These are phyloP conservation scores for Lodderomyces oxycetoniae DNA, from an alignment of 1,139 yeast genomes.

Conservation along the genomic window DNA sequence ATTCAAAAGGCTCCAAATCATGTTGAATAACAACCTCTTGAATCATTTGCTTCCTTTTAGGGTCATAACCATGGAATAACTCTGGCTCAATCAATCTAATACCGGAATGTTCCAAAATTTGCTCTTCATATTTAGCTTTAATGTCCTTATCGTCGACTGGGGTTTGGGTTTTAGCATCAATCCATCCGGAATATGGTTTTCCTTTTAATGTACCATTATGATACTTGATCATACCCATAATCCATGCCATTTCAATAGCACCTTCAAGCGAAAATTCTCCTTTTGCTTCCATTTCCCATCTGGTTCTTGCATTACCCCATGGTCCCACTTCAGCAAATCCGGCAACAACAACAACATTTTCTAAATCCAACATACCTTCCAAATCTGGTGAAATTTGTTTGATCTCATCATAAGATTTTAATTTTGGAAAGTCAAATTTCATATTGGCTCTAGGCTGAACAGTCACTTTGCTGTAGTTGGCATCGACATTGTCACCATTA, in stretches of 20 bases:
- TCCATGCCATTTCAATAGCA: constrained; percentile 99
- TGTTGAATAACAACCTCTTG: constrained; percentile 97
- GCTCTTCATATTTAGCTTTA: constrained; percentile 83
- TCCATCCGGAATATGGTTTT: constrained; percentile 88
- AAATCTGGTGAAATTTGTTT: constrained; percentile 68
- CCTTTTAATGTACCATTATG: constrained; percentile 92
- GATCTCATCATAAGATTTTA: constrained; percentile 72
- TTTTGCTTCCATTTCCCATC: constrained; percentile 98
- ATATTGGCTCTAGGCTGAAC: constrained; percentile 92
- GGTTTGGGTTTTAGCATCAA: constrained; percentile 85
- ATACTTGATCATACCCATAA: constrained; percentile 95
- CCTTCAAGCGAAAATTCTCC: constrained; percentile 99
- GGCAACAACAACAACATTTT: constrained; percentile 86
- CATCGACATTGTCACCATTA: constrained; percentile 85
- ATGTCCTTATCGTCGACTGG: constrained; percentile 95
- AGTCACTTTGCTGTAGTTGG: constrained; percentile 70
- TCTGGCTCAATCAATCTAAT: constrained; percentile 96
- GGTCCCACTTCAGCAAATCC: constrained; percentile 99
- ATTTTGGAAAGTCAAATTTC: constrained; percentile 87
- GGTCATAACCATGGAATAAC: constrained; percentile 88
- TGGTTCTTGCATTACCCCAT: constrained; percentile 98
- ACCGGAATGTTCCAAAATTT: constrained; percentile 90
- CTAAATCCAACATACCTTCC: constrained; percentile 90
- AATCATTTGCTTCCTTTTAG: constrained; percentile 83
- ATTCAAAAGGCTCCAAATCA: constrained; percentile 91